A percentile compares a stretch with the other conserved stretches of the same genome.
These are phyloP conservation scores for Moniliella sp. DNA, from an alignment of 1,284 basidiomycete species.

Conservation along the genomic window DNA sequence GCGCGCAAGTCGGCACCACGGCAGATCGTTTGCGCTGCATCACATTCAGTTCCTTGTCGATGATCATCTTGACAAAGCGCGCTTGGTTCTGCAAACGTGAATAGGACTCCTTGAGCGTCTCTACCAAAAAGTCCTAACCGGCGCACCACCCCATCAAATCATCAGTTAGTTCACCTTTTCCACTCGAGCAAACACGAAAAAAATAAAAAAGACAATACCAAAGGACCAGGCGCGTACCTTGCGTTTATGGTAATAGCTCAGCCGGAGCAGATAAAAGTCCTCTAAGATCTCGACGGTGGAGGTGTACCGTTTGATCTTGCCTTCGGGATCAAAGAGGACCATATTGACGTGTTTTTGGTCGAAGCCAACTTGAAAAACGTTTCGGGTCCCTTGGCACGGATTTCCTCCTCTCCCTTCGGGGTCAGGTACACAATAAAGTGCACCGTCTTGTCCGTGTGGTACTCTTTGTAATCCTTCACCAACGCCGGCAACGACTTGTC, in stretches of 20 bases:
- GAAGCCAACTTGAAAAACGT: conserved; percentile 75
- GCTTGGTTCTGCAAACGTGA: conserved; percentile 84
- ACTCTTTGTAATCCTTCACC: conserved; percentile 37
- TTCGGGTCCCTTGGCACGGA: conserved; percentile 63
- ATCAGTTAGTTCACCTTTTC: no score
- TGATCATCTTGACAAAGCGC: conserved; percentile 88
- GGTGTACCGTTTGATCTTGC: conserved; percentile 83
- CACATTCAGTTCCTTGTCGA: conserved; percentile 65
- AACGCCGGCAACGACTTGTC: conserved; percentile 45
- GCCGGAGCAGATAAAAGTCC: conserved; percentile 72
- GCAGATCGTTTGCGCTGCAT: conserved; percentile 74
- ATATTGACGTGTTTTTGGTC: conserved; percentile 78
- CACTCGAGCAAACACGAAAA: no score
- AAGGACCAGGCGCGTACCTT: no score
- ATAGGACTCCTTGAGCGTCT: conserved; percentile 59
- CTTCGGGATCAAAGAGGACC: conserved; percentile 90
- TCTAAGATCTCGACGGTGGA: conserved; percentile 75
- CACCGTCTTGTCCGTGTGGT: conserved; percentile 65
- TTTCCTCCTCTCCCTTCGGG: conserved; percentile 59
- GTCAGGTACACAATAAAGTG: conserved; percentile 70
- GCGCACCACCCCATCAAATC: no score
- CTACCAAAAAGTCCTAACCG: conserved; percentile 46
- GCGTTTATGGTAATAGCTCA: conserved; percentile 65
- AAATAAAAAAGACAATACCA: no score
- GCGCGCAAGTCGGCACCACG: conserved; percentile 62